These are phyloP conservation scores for Stropharia rugosoannulata DNA, from an alignment of 768 basidiomycete species.

Conservation along the genomic window DNA sequence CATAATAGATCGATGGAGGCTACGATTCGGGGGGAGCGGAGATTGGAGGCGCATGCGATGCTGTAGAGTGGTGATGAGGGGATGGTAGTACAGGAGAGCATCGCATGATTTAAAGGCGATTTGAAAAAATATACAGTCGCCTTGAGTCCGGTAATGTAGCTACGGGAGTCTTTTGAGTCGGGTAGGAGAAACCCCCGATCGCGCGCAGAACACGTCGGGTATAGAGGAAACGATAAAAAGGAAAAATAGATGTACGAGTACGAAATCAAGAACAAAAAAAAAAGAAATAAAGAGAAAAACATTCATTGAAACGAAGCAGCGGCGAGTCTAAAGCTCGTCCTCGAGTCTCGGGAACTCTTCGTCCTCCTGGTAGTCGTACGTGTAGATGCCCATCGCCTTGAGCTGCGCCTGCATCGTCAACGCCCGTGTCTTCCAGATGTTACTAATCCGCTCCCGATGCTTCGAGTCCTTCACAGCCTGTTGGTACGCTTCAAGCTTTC, in stretches of 20 bases:
- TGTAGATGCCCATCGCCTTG: constrained; percentile 52
- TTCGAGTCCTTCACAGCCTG: constrained; percentile 60
- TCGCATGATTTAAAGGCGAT: constrained; percentile 22
- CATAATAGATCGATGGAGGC: constrained; percentile 21
- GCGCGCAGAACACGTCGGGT: not conserved
- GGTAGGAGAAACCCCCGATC: not conserved
- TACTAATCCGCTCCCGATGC: constrained; percentile 20
- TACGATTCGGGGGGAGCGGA: constrained; percentile 47
- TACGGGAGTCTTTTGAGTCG: constrained; percentile 16
- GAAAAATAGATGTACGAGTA: constrained; percentile 26
- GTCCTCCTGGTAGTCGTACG: constrained; percentile 45
- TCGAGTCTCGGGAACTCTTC: constrained; percentile 43
- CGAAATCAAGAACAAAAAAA: constrained; percentile 1
- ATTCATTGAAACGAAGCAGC: constrained; percentile 1
- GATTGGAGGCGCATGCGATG: constrained; percentile 45
- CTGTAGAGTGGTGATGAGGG: constrained; percentile 30
- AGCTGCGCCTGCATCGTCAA: constrained; percentile 47
- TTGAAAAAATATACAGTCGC: constrained; percentile 22
- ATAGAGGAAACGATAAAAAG: constrained; percentile 19
- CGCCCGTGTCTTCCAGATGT: constrained; percentile 63
- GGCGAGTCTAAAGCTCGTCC: not conserved
- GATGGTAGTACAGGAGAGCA: constrained; percentile 16
- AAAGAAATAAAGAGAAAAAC: constrained; percentile 10
- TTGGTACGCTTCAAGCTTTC: constrained; percentile 75
- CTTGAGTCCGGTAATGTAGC: constrained; percentile 17